Percentiles rank a stretch among this genome's conserved stretches.
These are phyloP conservation scores for Stachybotrys elegans DNA, from an alignment of 2,329 filamentous ascomycete genomes.

Conservation along the genomic window DNA sequence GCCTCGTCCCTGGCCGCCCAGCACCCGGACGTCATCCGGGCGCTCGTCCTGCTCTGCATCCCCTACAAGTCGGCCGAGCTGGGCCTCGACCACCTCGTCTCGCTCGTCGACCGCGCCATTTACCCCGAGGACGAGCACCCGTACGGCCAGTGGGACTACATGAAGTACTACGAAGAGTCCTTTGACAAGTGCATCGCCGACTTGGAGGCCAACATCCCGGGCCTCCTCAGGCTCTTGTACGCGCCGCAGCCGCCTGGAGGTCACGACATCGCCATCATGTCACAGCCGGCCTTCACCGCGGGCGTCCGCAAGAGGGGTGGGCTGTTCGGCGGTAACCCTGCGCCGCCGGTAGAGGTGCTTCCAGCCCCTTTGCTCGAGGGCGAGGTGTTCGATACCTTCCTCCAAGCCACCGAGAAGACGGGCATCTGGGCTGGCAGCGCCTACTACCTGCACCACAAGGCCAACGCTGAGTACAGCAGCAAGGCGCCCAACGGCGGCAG, in stretches of 20 bases:
- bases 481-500: slow-evolving; percentile 18
- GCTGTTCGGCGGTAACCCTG: not conserved
- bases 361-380: not conserved
- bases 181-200: slow-evolving; percentile 15
- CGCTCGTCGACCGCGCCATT: slow-evolving; percentile 33
- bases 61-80: slow-evolving; percentile 36
- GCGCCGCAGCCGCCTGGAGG: not conserved
- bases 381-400: not conserved
- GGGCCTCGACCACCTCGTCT: slow-evolving; percentile 29
- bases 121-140: slow-evolving; percentile 39
- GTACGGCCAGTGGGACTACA: slow-evolving; percentile 25
- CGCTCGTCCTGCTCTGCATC: slow-evolving; percentile 24
- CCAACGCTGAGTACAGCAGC: slow-evolving; percentile 32
- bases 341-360: not conserved
- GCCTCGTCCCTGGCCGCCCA: slow-evolving; percentile 21
- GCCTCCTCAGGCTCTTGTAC: slow-evolving; percentile 10
- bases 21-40: slow-evolving; percentile 19
- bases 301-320: not conserved
- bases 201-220: slow-evolving; percentile 12
- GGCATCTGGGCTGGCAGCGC: slow-evolving; percentile 23
- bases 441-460: slow-evolving; percentile 36
- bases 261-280: slow-evolving; percentile 6
- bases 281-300: not conserved
- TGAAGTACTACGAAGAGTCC: slow-evolving; percentile 18
- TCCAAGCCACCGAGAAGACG: slow-evolving; percentile 14